Evolutionary conservation across 2,329 filamentous ascomycete genomes (phyloP).

Genomic region (Aaosphaeria arxii): DNA sequence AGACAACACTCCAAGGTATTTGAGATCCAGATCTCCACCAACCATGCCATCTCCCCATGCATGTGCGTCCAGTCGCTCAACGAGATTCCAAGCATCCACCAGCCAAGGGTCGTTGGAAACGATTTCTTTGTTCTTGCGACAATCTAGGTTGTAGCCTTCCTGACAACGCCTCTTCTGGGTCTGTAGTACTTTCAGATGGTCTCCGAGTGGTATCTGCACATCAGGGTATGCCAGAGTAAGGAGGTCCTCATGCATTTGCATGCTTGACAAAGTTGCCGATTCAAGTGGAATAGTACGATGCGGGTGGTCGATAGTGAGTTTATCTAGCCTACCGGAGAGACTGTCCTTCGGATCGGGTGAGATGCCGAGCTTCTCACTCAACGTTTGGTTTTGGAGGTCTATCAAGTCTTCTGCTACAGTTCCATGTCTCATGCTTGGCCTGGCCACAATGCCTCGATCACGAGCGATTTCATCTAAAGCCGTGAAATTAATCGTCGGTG

Average conservation of each 20-base stretch:
- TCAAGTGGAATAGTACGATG: constrained; percentile 25
- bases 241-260: constrained; percentile 35
- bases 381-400: constrained; percentile 26
- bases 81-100: constrained; percentile 75
- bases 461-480: constrained; percentile 43
- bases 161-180: constrained; percentile 53
- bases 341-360: constrained; percentile 17
- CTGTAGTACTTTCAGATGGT: constrained; percentile 32
- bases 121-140: constrained; percentile 63
- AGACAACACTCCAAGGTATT: constrained; percentile 69
- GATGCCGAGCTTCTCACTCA: constrained; percentile 25
- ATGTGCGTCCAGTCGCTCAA: constrained; percentile 63
- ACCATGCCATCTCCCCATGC: constrained; percentile 69
- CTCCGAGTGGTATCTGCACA: constrained; percentile 27
- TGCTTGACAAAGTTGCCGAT: constrained; percentile 26
- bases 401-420: constrained; percentile 33
- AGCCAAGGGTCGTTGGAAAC: constrained; percentile 71
- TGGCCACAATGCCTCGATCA: constrained; percentile 27
- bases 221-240: constrained; percentile 35
- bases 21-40: constrained; percentile 65
- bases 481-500: constrained; percentile 42
- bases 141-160: constrained; percentile 58
- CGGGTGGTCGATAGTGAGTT: constrained; percentile 30
- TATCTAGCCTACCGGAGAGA: constrained; percentile 25
- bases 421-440: constrained; percentile 25